These are phyloP conservation scores for Byssochlamys sp. DNA, from an alignment of 2,329 filamentous ascomycete genomes.

Conservation along the genomic window DNA sequence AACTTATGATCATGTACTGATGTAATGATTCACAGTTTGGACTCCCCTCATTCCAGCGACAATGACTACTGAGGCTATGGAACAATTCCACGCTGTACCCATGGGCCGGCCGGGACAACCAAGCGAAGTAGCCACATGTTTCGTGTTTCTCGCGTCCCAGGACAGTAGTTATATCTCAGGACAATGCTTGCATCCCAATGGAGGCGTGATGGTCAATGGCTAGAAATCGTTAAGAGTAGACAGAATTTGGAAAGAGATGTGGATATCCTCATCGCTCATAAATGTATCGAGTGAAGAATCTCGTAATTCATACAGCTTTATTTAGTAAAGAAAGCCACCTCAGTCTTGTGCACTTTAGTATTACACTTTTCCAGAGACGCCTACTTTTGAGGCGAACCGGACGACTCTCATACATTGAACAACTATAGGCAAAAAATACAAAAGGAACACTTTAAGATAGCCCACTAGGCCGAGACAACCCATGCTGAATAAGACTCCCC, in stretches of 20 bases:
- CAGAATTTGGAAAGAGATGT: neutral
- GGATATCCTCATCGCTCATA: neutral
- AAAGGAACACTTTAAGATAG: neutral
- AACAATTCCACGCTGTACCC: constrained; percentile 59
- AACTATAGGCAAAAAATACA: neutral
- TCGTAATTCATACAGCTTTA: neutral
- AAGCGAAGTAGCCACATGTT: constrained; percentile 70
- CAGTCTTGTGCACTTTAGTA: neutral
- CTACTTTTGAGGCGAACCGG: neutral
- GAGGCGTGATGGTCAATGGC: constrained; percentile 47
- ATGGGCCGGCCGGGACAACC: constrained; percentile 72
- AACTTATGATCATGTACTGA: neutral
- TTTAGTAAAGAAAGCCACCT: neutral
- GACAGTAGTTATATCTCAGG: constrained; percentile 68
- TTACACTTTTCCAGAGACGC: neutral
- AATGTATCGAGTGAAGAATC: neutral
- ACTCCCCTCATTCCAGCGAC: constrained; percentile 65
- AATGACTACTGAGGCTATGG: constrained; percentile 60
- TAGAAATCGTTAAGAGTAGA: constrained; percentile 11
- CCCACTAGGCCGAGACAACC: neutral
- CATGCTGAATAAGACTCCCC: neutral
- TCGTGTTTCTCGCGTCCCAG: constrained; percentile 67
- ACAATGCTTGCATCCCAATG: constrained; percentile 58
- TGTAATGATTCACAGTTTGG: constrained; percentile 48
- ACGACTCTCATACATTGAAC: neutral